These are phyloP conservation scores for Phaeosphaeriaceae sp. DNA, from an alignment of 2,329 filamentous ascomycete species.

Conservation along the genomic window DNA sequence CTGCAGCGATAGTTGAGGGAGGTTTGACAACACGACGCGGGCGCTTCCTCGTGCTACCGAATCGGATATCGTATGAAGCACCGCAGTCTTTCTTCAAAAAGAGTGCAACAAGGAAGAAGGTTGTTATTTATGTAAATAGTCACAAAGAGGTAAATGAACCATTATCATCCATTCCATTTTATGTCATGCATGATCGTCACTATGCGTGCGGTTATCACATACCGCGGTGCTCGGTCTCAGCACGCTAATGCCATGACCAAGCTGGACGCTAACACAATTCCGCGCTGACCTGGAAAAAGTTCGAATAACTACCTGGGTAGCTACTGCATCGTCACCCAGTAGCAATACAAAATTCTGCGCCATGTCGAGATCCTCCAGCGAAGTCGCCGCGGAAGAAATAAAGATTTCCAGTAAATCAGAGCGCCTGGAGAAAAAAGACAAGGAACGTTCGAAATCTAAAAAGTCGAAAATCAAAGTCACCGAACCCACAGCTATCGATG, in stretches of 20 bases:
- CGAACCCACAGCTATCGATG: conserved; percentile 14
- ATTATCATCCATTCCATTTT: too few species aligned
- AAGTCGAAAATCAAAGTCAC: conserved; percentile 18
- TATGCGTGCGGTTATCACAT: too few species aligned
- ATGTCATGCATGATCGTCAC: too few species aligned
- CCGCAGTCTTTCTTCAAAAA: too few species aligned
- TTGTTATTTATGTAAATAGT: too few species aligned
- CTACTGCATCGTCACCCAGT: conserved; percentile 1
- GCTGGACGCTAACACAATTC: conserved; percentile 21
- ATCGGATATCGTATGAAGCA: too few species aligned
- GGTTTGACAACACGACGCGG: conserved; percentile 1
- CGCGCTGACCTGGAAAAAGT: conserved; percentile 24
- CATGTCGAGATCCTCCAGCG: conserved; percentile 16
- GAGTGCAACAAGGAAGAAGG: too few species aligned
- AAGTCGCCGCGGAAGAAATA: conserved; percentile 14
- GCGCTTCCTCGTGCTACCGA: conserved; percentile 1
- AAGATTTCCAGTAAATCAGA: conserved; percentile 24
- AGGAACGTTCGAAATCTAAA: conserved; percentile 30
- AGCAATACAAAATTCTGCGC: conserved; percentile 1
- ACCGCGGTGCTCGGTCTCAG: background rate
- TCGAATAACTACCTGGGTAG: too few species aligned
- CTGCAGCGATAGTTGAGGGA: conserved; percentile 1
- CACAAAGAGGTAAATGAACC: too few species aligned
- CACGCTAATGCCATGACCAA: conserved; percentile 20
- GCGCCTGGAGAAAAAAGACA: conserved; percentile 32